Evolutionary conservation across 805 yeast genomes (phyloP), one percentile per base, ranked within the genome.

Genomic region (Torulaspora quercuum): DNA sequence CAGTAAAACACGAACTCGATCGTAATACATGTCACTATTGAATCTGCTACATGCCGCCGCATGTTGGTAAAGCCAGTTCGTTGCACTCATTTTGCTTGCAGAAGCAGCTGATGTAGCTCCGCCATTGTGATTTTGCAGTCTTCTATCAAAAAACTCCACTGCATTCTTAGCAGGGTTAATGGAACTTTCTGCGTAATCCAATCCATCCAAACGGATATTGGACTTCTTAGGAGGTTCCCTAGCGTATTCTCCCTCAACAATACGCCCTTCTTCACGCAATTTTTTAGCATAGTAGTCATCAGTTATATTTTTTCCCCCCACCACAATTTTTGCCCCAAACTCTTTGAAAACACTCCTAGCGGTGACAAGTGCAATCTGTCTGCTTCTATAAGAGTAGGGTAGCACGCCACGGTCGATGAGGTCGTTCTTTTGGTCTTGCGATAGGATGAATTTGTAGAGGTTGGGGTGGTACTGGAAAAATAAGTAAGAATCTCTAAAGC

Each of bases 311-410:
- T 73, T 75, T 27, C 98, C 98, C 35, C 85, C 82, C 13, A 76
- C 73, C 24, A 92, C 69, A 33, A 89, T 78, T 43, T 77, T 76
- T 15, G 95, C 84, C 4, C 98, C 98, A 68, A 92, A 90, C 63
- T 89, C 97, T 46, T 88, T 73, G 64, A 75, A 92, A 1, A 88
- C 79, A 10, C 94, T 80, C 39, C 94, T 75, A 0, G 98, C 97
- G 5, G 97, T 80, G 5, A 92, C 95, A 25, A 90, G 67, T 42
- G 92, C 89, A 22, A 92, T 89, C 1, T 87, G 75, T 49, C 97
- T 74, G 30, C 95, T 92, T 63, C 87, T 87, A 62, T 87, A 90
- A 2, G 95, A 83, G 48, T 81, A 82, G 2, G 97, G 96, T 48
- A 92, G 75, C 26, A 86, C 68, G 16, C 82, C 86, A 23, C 94